Evolutionary conservation across 2,329 filamentous ascomycete genomes (phyloP), one percentile per base, ranked within the genome.

Genomic region (Knufia petricola): DNA sequence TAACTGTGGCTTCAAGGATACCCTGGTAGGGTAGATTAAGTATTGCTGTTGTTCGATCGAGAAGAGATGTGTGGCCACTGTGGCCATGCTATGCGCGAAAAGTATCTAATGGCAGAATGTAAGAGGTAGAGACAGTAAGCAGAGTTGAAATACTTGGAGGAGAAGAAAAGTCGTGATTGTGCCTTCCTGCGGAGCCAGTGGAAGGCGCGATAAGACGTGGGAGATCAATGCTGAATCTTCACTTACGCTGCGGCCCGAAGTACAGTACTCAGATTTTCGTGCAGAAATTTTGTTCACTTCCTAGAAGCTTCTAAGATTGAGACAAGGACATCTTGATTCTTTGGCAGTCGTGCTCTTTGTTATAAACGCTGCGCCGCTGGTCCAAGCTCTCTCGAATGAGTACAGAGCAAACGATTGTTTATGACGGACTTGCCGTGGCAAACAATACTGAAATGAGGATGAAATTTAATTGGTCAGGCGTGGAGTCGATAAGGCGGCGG

Each of bases 1-100:
- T 3, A 40, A 39, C 13, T 28, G 23, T 24, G 42, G 20, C 17
- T 49, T 41, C 4, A 80, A 61, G 13, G 21, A 38, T 21, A 23
- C 47, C 46, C 49, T 30, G 39, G 43, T 20, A 47, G 44, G 21
- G 6, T 39, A 31, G 34, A 54, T 26, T 19, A 45, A 30, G 45
- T 54, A 52, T 19, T 36, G 40, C 15, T 43, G 32, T 30, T 46
- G 21, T n/a, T 50, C 52, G 28, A 56, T 49, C 34, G 47, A 49
- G 30, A 52, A 32, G 15, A 46, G 38, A 7, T 30, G 20, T 17
- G 41, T 30, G 17, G 39, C 23, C 13, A 13, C 44, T 40, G 45
- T 31, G 42, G 47, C 50, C 52, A 54, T 56, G 21, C 40, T 46
- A 47, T 30, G 15, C 26, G 17, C 17, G 17, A 21, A 30, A 21